These are phyloP conservation scores for Scolecobasidium constrictum DNA, from an alignment of 2,329 filamentous ascomycete species.

Conservation along the genomic window DNA sequence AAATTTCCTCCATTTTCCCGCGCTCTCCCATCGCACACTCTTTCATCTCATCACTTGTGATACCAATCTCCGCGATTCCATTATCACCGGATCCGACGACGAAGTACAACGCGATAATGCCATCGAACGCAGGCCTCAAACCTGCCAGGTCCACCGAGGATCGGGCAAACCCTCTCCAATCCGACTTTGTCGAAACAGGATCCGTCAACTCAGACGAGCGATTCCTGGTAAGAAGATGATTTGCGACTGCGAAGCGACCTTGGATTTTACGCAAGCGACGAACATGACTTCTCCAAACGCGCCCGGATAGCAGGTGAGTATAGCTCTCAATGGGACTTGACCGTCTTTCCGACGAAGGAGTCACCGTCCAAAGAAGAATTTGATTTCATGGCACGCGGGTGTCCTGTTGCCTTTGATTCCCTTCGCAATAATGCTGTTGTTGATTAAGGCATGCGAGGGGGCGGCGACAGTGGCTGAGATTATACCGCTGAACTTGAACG, in stretches of 20 bases:
- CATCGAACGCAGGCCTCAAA: not conserved
- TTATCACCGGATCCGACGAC: too few relatives aligned
- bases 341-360: not conserved
- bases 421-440: too few relatives aligned
- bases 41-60: too few relatives aligned
- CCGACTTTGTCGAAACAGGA: constrained; percentile 6
- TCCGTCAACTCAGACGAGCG: constrained; percentile 9
- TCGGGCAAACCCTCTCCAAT: constrained; percentile 8
- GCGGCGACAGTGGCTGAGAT: constrained; percentile 10
- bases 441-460: not conserved
- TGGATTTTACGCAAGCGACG: not conserved
- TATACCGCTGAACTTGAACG: constrained; percentile 12
- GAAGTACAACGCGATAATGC: too few relatives aligned
- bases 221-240: constrained; percentile 10
- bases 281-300: constrained; percentile 1
- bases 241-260: not conserved
- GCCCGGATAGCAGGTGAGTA: constrained; percentile 9
- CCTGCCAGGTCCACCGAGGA: not conserved
- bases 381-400: constrained; percentile 11
- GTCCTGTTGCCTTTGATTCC: constrained; percentile 5
- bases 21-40: too few relatives aligned
- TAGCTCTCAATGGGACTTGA: constrained; percentile 2
- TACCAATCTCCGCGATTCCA: too few relatives aligned
- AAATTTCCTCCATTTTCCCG: too few relatives aligned
- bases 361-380: constrained; percentile 2